Evolutionary conservation across 1,139 yeast genomes (phyloP).

Genomic region (Saccharomycopsis crataegensis): DNA sequence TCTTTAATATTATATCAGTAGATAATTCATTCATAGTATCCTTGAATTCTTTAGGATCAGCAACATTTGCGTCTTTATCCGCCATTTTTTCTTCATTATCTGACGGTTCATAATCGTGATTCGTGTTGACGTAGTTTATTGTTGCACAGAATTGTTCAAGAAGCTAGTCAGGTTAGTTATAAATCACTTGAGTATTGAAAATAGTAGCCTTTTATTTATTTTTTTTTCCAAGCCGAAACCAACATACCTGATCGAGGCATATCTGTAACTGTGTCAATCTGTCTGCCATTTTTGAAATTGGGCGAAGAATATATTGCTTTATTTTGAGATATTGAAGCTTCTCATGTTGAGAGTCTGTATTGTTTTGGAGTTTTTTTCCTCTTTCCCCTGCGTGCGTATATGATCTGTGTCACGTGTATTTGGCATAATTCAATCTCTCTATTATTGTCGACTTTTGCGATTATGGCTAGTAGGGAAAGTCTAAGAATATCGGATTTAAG

Average conservation of each 20-base stretch:
- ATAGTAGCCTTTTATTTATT: neutral
- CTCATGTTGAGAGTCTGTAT: neutral
- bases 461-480: too few relatives aligned
- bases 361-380: too few relatives aligned
- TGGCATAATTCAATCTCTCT: too few relatives aligned
- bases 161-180: constrained; percentile 32
- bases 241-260: constrained; percentile 66
- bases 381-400: too few relatives aligned
- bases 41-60: constrained; percentile 40
- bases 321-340: neutral
- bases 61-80: constrained; percentile 40
- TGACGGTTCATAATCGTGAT: constrained; percentile 51
- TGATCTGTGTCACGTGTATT: too few relatives aligned
- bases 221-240: neutral
- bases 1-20: constrained; percentile 74
- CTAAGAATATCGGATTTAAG: too few relatives aligned
- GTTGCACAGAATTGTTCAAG: constrained; percentile 91
- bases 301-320: neutral
- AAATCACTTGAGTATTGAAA: neutral
- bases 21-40: constrained; percentile 66
- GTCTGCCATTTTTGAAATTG: constrained; percentile 50
- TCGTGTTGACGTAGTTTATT: constrained; percentile 72
- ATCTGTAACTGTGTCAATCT: constrained; percentile 87
- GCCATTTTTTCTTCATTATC: constrained; percentile 43
- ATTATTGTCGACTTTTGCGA: too few relatives aligned